Base-by-base conservation (phyloP, 2,329 filamentous ascomycete genomes). In the Xylaria multiplex region DNA sequence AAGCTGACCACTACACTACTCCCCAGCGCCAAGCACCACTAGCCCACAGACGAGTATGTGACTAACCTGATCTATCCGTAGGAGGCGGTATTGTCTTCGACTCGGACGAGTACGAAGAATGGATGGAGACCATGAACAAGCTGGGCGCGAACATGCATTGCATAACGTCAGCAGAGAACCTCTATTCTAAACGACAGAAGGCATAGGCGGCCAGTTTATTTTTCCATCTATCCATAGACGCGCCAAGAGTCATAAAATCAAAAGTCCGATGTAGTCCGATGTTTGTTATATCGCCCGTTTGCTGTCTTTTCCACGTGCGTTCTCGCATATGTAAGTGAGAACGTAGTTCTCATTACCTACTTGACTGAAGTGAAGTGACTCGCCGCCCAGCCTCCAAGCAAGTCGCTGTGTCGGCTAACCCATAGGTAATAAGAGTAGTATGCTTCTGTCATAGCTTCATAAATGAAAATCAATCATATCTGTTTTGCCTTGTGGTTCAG, bases 111-210 rank as follows among this genome's bases (percentile, higher is more conserved):
- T 90, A 91, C 74, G 93, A 97, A 70, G 96, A 98, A 80, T 97
- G 94, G 84, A 88, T 95, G 80, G 93, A 98, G 86, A 97, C 96
- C 70, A 93, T 89, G 59, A 98, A 99, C 83, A 99, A 99, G 85
- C 83, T 97, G 54, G 90, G 91, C 30, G 92, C 93, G 50, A 97
- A 97, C 78, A 93, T 96, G 83, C 87, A 91, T 72, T 96, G 93
- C 80, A 94, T 98, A 78, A 90, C 89, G 65, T 88, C 90, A 58
- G 95, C 94, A 1, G 95, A 97, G 81, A 85, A 90, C 77, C 76
- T 86, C n/a, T 86, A 86, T 70, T 79, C 77, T 6, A 77, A 71
- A 62, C 73, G 77, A 35, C 77, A 80, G 70, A 69, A 70, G 65
- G 69, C 70, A 57, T 73, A 71, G 40, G 42, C 11, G 45, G 8